Base-by-base conservation (phyloP, 2,329 filamentous ascomycete genomes). In the Pestalotiopsis sp. region DNA sequence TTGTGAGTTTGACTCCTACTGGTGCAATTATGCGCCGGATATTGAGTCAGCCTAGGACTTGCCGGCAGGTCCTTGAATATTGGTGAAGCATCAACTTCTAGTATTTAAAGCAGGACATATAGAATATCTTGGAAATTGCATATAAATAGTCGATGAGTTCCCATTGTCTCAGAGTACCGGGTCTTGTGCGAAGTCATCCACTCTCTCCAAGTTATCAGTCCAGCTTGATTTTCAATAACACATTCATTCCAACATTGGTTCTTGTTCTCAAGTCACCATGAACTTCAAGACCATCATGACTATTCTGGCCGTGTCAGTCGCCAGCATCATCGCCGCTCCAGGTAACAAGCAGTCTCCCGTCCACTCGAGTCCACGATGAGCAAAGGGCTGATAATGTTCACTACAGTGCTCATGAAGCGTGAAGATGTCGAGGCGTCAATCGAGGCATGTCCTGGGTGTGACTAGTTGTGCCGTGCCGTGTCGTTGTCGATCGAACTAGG, bases 221-320 rank as follows among this genome's bases (percentile, higher is more conserved):
- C 41, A 45, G 41, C 41, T 13, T 17, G 11, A 45, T 45, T 45
- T 45, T 4, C 17, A 14, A 45, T 9, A 52, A 23, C 45, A 52
- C 3, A 23, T 14, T 59, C 3, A 23, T 59, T 27, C 25, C 23
- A 36, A 27, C 4, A 12, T 13, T n/a, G 6, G 41, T 13, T 17
- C 14, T 20, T 4, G 4, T 5, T 36, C 11, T 17, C 4, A 4
- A 9, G 3, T 25, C 52, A 4, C 3, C 64, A 27, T 41, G 57
- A 59, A 66, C 64, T 66, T 59, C 64, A 58, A 66, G n/a, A 27
- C 64, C 11, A 41, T 66, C 64, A 14, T 66, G 14, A 52, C 52
- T 25, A 4, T 59, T 11, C 20, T 66, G 64, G 64, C 49, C 9
- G 4, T 66, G 9, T 23, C 64, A 36, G 27, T 66, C 31, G 31